These are phyloP conservation scores for Colletotrichum sansevieriae DNA, from an alignment of 2,329 filamentous ascomycete species.

Conservation along the genomic window DNA sequence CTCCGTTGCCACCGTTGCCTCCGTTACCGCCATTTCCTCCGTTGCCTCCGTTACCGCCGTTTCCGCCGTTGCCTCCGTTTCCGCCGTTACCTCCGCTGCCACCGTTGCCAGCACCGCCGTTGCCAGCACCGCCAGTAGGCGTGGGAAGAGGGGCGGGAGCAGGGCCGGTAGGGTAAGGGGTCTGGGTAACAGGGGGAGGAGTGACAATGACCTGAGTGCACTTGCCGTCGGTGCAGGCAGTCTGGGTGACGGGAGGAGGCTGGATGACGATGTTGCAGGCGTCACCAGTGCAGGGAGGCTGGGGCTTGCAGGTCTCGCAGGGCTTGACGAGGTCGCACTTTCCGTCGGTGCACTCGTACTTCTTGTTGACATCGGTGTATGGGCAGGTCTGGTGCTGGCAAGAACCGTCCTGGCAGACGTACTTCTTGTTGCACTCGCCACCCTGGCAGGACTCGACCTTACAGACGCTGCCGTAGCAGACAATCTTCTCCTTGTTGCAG, in stretches of 20 bases:
- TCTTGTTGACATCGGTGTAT: constrained; percentile 45
- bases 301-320: constrained; percentile 48
- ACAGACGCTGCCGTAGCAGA: constrained; percentile 43
- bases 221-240: constrained; percentile 45
- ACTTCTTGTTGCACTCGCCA: constrained; percentile 47
- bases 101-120: not conserved
- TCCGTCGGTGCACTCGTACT: constrained; percentile 51
- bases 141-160: not conserved
- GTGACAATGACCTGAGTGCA: constrained; percentile 45
- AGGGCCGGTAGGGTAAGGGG: constrained; percentile 8
- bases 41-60: not conserved
- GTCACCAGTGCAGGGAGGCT: constrained; percentile 47
- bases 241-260: constrained; percentile 44
- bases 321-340: constrained; percentile 49
- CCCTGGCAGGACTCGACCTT: constrained; percentile 49
- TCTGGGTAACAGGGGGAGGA: constrained; percentile 20
- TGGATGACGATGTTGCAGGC: constrained; percentile 49
- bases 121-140: not conserved
- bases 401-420: constrained; percentile 44
- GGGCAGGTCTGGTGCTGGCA: constrained; percentile 47
- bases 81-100: not conserved
- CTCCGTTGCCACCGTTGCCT: not conserved
- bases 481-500: constrained; percentile 38
- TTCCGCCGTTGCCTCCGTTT: not conserved
- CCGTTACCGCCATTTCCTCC: not conserved